Conservation (phyloP, 495 filamentous ascomycete genomes). For the Cercophora newfieldiana region DNA sequence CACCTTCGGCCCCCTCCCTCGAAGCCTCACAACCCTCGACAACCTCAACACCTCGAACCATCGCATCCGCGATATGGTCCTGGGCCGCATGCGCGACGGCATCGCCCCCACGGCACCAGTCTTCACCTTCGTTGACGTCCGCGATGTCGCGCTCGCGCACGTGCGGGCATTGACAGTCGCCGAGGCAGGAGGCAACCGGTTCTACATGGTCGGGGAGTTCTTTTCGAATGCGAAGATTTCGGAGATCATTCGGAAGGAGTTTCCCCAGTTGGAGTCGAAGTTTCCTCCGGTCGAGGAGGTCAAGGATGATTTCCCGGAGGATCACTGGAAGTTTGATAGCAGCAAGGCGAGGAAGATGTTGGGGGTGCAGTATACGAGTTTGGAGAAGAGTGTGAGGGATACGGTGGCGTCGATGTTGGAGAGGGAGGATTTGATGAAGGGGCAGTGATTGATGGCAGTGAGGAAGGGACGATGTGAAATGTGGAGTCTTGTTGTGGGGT, state of each 20-base stretch:
- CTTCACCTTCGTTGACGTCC: constrained; percentile 51
- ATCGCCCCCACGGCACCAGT: constrained; percentile 42
- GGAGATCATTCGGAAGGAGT: constrained; percentile 29
- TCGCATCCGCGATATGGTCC: constrained; percentile 42
- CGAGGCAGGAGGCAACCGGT: constrained; percentile 44
- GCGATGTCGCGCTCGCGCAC: constrained; percentile 50
- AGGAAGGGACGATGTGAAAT: background rate
- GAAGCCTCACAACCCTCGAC: constrained; percentile 30
- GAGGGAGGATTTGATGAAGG: constrained; percentile 2
- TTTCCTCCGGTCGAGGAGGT: constrained; percentile 30
- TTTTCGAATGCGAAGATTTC: constrained; percentile 46
- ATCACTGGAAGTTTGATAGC: constrained; percentile 43
- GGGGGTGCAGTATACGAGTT: constrained; percentile 39
- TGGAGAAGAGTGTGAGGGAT: constrained; percentile 42
- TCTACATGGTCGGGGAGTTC: constrained; percentile 44
- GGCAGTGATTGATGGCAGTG: background rate
- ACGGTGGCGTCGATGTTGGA: constrained; percentile 36
- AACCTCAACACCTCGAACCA: constrained; percentile 50
- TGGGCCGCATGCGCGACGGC: constrained; percentile 30
- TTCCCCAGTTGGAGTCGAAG: constrained; percentile 26
- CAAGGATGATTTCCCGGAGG: constrained; percentile 39
- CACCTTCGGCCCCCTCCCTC: constrained; percentile 46
- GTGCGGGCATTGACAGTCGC: constrained; percentile 40
- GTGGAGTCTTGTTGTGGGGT: background rate
- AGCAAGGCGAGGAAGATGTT: constrained; percentile 34